Percentiles rank a stretch among this genome's conserved stretches.
phyloP scores from a whole-genome alignment of 495 filamentous ascomycete species.

The Penicillium robsamsonii region DNA sequence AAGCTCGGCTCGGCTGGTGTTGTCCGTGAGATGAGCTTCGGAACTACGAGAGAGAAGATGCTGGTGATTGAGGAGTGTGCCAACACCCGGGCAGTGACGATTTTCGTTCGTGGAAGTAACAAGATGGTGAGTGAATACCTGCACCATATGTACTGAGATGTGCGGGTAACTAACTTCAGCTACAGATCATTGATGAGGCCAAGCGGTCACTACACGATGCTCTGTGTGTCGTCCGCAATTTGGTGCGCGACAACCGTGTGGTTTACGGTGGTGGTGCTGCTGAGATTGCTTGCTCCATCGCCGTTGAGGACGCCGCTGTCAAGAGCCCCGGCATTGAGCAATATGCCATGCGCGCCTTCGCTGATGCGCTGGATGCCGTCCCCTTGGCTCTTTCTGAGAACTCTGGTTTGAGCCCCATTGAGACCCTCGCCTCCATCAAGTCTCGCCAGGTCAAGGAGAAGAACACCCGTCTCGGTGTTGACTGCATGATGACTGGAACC shows the following conservation, averaged over 20 bases:
- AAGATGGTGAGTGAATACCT: slow-evolving; percentile 74
- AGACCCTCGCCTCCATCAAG: slow-evolving; percentile 92
- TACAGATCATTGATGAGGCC: slow-evolving; percentile 95
- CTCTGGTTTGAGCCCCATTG: slow-evolving; percentile 92
- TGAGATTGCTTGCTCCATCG: slow-evolving; percentile 95
- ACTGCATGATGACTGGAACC: slow-evolving; percentile 93
- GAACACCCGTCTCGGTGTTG: slow-evolving; percentile 81
- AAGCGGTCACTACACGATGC: slow-evolving; percentile 97
- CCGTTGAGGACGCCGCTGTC: slow-evolving; percentile 91
- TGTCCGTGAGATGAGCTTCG: slow-evolving; percentile 92
- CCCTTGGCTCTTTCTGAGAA: slow-evolving; percentile 98
- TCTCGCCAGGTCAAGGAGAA: slow-evolving; percentile 91
- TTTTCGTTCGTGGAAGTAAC: slow-evolving; percentile 96
- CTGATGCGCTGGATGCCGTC: slow-evolving; percentile 89
- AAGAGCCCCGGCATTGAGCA: slow-evolving; percentile 96
- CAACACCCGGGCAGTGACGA: slow-evolving; percentile 92
- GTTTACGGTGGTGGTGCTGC: slow-evolving; percentile 98
- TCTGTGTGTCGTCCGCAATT: slow-evolving; percentile 94
- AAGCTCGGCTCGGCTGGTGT: slow-evolving; percentile 90
- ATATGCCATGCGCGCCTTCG: slow-evolving; percentile 97
- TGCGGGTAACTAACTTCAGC: slow-evolving; percentile 23
- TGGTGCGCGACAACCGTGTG: slow-evolving; percentile 92
- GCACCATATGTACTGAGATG: neutral
- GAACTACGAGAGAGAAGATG: slow-evolving; percentile 99
- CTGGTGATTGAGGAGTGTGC: slow-evolving; percentile 98